These are phyloP conservation scores for Colletotrichum sublineola DNA, from an alignment of 2,329 filamentous ascomycete species.

Conservation along the genomic window DNA sequence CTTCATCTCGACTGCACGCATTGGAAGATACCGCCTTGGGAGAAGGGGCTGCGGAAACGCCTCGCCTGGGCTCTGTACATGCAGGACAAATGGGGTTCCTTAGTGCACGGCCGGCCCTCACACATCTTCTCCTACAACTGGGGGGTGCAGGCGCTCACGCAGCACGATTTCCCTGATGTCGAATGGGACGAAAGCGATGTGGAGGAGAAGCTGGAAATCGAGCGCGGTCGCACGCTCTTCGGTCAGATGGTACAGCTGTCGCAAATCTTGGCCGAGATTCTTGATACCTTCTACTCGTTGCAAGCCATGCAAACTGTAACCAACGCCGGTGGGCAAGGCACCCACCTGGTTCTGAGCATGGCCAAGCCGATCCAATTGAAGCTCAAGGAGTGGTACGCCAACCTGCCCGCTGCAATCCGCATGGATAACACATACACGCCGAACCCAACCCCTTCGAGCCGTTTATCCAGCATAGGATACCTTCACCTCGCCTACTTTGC, in stretches of 20 bases:
- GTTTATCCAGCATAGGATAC: conserved; percentile 76
- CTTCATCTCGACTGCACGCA: conserved; percentile 87
- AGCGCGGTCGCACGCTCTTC: conserved; percentile 78
- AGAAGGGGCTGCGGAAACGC: conserved; percentile 85
- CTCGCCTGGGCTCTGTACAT: conserved; percentile 93
- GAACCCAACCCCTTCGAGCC: conserved; percentile 55
- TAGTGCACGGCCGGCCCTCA: conserved; percentile 87
- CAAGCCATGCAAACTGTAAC: conserved; percentile 78
- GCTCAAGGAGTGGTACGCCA: conserved; percentile 85
- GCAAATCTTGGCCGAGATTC: conserved; percentile 81
- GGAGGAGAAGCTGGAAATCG: conserved; percentile 74
- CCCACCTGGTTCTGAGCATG: conserved; percentile 78
- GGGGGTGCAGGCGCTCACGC: conserved; percentile 77
- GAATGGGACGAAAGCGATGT: conserved; percentile 73
- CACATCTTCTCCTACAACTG: conserved; percentile 79
- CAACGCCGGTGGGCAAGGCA: conserved; percentile 76
- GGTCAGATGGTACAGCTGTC: conserved; percentile 82
- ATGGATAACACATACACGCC: conserved; percentile 72
- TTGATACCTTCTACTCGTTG: conserved; percentile 86
- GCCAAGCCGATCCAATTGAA: conserved; percentile 87
- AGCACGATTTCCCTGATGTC: conserved; percentile 80
- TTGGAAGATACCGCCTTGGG: conserved; percentile 92
- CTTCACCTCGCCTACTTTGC: conserved; percentile 94
- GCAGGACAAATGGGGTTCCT: conserved; percentile 92
- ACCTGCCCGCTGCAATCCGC: conserved; percentile 72